Evolutionary conservation across 2,329 filamentous ascomycete genomes (phyloP), one percentile per base, ranked within the genome.

Genomic region (Cytospora piceae): DNA sequence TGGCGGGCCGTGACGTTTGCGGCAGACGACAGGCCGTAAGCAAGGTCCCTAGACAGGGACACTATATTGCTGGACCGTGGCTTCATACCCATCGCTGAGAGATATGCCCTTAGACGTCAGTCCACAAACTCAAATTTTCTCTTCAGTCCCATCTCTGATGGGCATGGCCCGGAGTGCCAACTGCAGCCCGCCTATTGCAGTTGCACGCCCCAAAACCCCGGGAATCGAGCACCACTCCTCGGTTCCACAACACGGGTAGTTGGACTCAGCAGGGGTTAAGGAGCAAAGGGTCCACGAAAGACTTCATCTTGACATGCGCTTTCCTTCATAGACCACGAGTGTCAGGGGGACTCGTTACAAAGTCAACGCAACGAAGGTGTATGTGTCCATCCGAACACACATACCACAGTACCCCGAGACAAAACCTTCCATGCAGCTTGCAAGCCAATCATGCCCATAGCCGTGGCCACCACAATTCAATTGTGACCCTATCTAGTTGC

Each of bases 101-200:
- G 8, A 49, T 9, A 49, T 22, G 15, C 39, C 17, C 17, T n/a
- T 2, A 20, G 37, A 39, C 37, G 37, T 39, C 2, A 34, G 14
- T 39, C 37, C 15, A 20, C 37, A 11, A 39, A 11, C 37, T 3
- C 7, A 4, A 42, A 15, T 15, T 9, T 20, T 12, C 11, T 42
- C 20, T 4, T 3, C 11, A 9, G 9, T 24, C 46, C 46, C 12
- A 49, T 11, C 14, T 3, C n/a, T 12, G 46, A 20, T 49, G 46
- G 11, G 20, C 9, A 24, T 24, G 20, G 46, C n/a, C 46, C 58
- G 14, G n/a, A 27, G 24, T 58, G 31, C 56, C 37, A 8, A 14
- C 39, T 58, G 37, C 39, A 31, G 56, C 39, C 46, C 56, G 56
- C 39, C 56, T 58, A 31, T 31, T 49, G 27, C 9, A 31, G 56